A percentile compares a stretch with the other conserved stretches of the same genome.
These are phyloP conservation scores for Blastocystis sp. DNA, from an alignment of 352 stramenopile genomes.

Conservation along the genomic window DNA sequence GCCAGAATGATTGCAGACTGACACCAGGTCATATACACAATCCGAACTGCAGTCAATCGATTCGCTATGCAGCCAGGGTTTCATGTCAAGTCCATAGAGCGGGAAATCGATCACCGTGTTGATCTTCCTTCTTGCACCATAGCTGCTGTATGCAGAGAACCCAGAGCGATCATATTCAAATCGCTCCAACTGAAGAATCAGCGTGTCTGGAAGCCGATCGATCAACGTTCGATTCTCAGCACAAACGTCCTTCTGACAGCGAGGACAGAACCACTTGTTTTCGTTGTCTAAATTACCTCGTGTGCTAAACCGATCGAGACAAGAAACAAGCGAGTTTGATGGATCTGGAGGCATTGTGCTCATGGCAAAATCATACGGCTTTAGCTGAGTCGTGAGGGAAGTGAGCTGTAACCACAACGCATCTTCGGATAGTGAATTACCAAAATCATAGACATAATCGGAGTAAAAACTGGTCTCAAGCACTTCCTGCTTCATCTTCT, in stretches of 20 bases:
- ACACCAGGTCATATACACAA: conserved; percentile 3
- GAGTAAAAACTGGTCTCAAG: not conserved
- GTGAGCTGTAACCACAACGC: not conserved
- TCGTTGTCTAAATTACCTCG: conserved; percentile 1
- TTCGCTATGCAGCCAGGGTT: not conserved
- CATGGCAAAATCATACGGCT: not conserved
- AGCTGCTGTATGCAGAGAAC: not conserved
- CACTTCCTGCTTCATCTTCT: not conserved
- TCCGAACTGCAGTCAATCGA: not conserved
- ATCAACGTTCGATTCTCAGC: conserved; percentile 18
- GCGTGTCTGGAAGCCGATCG: not conserved
- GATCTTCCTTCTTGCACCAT: conserved; percentile 6
- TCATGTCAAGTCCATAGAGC: not conserved
- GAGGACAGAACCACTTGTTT: conserved; percentile 46
- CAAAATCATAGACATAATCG: not conserved
- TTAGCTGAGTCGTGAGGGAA: not conserved
- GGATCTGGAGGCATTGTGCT: not conserved
- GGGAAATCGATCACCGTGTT: not conserved
- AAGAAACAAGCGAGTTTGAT: not conserved
- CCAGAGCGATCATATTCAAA: conserved; percentile 24
- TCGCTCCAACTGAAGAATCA: conserved; percentile 46
- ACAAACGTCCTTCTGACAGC: not conserved
- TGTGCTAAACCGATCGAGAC: not conserved
- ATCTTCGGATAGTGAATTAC: not conserved
- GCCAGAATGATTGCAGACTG: conserved; percentile 32